phyloP scores from a whole-genome alignment of 192 early-diverging fungal genomes.

The Entophlyctis helioformis region DNA sequence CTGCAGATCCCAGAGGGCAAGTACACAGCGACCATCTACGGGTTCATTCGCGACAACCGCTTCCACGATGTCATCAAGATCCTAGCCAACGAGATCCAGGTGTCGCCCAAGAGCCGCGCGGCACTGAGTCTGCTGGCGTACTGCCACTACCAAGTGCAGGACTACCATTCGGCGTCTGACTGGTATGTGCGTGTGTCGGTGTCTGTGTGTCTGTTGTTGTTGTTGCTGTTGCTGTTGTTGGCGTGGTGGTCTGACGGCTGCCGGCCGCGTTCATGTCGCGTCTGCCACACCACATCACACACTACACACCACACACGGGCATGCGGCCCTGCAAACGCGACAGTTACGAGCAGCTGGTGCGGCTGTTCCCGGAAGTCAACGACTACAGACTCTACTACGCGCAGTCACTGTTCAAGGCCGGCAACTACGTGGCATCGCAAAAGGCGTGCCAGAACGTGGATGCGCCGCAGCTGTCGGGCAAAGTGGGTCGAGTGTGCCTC shows the following conservation, averaged over 20 bases:
- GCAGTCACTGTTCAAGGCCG: constrained; percentile 42
- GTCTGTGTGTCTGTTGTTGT: constrained; percentile 6
- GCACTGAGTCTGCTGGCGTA: constrained; percentile 42
- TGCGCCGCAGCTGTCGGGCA: constrained; percentile 23
- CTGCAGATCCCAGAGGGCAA: constrained; percentile 47
- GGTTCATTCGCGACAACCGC: constrained; percentile 36
- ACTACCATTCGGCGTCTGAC: neutral
- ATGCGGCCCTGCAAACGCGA: neutral
- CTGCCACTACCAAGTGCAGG: constrained; percentile 36
- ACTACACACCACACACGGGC: too few species aligned
- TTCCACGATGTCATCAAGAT: constrained; percentile 44
- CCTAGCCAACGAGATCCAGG: constrained; percentile 30
- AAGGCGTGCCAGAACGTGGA: constrained; percentile 37
- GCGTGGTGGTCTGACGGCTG: too few species aligned
- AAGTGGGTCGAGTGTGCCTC: constrained; percentile 11
- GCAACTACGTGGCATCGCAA: constrained; percentile 36
- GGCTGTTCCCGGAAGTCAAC: constrained; percentile 31
- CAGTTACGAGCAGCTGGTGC: constrained; percentile 46
- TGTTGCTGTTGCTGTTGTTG: too few species aligned
- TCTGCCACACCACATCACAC: too few species aligned
- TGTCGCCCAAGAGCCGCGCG: constrained; percentile 29
- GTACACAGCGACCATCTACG: constrained; percentile 43
- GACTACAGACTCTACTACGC: constrained; percentile 45
- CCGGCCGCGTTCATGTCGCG: too few species aligned
- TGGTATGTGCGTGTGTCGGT: neutral